A percentile compares a stretch with the other conserved stretches of the same genome.
These are phyloP conservation scores for Botrytis aclada DNA, from an alignment of 2,329 filamentous ascomycete genomes.

Conservation along the genomic window DNA sequence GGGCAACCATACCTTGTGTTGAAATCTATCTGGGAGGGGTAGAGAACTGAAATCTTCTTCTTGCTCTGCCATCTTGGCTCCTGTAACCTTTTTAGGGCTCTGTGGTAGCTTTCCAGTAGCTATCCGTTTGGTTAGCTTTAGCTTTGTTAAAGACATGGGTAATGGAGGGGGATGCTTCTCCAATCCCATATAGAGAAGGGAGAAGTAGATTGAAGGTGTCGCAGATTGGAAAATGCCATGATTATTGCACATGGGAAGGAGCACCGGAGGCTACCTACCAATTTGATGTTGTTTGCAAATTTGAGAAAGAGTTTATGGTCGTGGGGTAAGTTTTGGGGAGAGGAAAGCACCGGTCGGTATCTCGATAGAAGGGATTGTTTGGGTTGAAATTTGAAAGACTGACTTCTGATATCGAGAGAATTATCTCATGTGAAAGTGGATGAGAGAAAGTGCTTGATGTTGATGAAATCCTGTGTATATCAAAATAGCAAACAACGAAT, in stretches of 20 bases:
- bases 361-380: neutral
- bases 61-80: constrained; percentile 65
- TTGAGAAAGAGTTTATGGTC: constrained; percentile 16
- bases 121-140: constrained; percentile 32
- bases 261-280: constrained; percentile 13
- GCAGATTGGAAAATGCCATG: neutral
- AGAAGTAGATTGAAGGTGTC: constrained; percentile 24
- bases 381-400: neutral
- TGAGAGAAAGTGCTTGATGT: neutral
- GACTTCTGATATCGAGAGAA: neutral
- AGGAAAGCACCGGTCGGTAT: neutral
- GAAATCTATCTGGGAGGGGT: constrained; percentile 74
- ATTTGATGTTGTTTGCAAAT: constrained; percentile 10
- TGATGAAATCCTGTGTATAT: neutral
- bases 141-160: constrained; percentile 28
- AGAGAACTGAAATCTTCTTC: constrained; percentile 81
- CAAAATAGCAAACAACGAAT: neutral
- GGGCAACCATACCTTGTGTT: constrained; percentile 64
- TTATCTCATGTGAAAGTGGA: neutral
- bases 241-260: constrained; percentile 2
- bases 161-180: constrained; percentile 24
- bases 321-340: constrained; percentile 11
- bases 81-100: constrained; percentile 23
- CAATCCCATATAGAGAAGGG: constrained; percentile 22
- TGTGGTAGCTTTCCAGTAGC: constrained; percentile 21